Percentiles rank a stretch among this genome's conserved stretches.
These are phyloP conservation scores for Boletus fagicola DNA, from an alignment of 768 basidiomycete species.

Conservation along the genomic window DNA sequence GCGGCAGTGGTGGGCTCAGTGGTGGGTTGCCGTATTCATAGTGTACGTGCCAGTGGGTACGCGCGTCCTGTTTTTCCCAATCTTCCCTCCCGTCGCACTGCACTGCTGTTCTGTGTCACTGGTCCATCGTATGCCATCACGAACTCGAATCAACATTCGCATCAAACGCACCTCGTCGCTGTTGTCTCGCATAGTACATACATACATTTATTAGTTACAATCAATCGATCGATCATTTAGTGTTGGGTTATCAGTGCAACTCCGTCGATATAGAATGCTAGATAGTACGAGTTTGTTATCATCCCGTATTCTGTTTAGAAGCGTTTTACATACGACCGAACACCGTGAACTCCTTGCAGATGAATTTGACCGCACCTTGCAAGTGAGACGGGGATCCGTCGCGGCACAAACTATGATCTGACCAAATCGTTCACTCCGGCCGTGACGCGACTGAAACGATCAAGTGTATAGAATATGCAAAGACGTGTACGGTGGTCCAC, in stretches of 20 bases:
- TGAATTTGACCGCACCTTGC: neutral
- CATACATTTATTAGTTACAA: conserved; percentile 20
- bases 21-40: conserved; percentile 34
- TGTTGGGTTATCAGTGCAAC: conserved; percentile 14
- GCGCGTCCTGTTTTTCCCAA: neutral
- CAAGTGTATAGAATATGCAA: neutral
- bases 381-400: neutral
- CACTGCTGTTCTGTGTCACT: neutral
- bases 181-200: conserved; percentile 18
- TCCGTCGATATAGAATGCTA: conserved; percentile 9
- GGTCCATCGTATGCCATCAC: neutral
- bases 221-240: conserved; percentile 15
- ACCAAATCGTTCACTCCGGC: neutral
- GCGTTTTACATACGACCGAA: neutral
- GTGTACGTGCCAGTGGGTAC: conserved; percentile 4
- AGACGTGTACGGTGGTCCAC: neutral
- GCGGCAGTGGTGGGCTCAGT: conserved; percentile 11
- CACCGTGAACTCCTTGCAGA: neutral
- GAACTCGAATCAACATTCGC: neutral
- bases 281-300: neutral
- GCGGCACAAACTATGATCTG: neutral
- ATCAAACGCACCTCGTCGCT: conserved; percentile 6
- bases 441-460: neutral
- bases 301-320: neutral
- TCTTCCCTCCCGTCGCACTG: neutral